Evolutionary conservation across 2,329 filamentous ascomycete genomes (phyloP), one percentile per base, ranked within the genome.

Genomic region (Bipolaris cookei): DNA sequence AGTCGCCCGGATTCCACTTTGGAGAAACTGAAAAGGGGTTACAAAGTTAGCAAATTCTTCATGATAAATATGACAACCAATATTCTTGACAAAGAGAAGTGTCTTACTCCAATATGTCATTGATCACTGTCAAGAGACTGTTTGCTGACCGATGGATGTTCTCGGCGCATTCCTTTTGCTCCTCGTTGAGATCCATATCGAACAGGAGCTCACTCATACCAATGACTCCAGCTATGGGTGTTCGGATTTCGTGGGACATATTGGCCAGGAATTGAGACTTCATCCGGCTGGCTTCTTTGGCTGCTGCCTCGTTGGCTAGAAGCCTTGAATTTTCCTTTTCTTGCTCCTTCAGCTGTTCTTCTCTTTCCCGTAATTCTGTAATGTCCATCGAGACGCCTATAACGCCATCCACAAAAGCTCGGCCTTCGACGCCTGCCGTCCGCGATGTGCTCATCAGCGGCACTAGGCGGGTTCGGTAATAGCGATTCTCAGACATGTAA

Each of bases 71-170:
- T 3, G 25, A 42, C 21, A 25, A 3, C n/a, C 6, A n/a, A 42
- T 42, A 6, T 18, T 25, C 13, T 25, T 13, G 20, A 25, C 20
- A n/a, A 2, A 37, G 13, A 21, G 13, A 20, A 18, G 18, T 8
- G 5, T 30, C 45, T 48, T 28, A 48, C 45, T 96, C 92, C 1
- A 96, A 80, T 53, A 96, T 96, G 68, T 96, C 92, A 69, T 96
- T 96, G 76, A 96, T 96, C 38, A 96, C 89, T 0, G 91, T 94
- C 18, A 96, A 80, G 2, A 96, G 79, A 1, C 90, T 91, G 62
- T 94, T 92, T 0, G 89, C 90, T 5, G 90, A 93, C 49, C 89
- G 84, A 67, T 91, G 88, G 6, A 94, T 91, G 59, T 91, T 92
- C 63, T 91, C 88, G 2, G 90, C 88, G 59, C 87, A 90, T 54